A percentile compares a stretch with the other conserved stretches of the same genome.
Conservation (phyloP, 257 asterid genomes). For the Jacaranda copaia region DNA sequence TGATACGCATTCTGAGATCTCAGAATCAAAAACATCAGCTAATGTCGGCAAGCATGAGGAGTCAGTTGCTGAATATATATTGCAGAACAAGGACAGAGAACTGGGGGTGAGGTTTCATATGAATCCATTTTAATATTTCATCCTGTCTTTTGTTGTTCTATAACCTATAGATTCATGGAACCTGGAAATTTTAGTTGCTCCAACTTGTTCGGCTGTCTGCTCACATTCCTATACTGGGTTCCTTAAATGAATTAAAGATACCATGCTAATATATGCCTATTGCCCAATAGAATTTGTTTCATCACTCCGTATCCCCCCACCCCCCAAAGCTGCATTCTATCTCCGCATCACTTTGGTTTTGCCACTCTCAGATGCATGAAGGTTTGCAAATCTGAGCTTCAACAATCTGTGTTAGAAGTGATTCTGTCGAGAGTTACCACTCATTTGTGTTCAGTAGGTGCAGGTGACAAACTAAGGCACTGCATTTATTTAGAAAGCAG, state of each 20-base stretch:
- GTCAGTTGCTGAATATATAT: constrained; percentile 40
- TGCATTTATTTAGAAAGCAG: background rate
- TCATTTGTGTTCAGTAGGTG: background rate
- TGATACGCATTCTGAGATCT: constrained; percentile 32
- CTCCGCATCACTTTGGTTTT: background rate
- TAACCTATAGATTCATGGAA: constrained; percentile 33
- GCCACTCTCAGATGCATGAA: background rate
- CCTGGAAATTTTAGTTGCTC: constrained; percentile 23
- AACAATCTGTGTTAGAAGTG: constrained; percentile 9
- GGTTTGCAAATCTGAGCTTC: background rate
- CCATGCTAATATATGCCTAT: constrained; percentile 5
- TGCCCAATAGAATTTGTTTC: constrained; percentile 18
- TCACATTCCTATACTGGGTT: no score
- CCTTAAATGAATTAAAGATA: background rate
- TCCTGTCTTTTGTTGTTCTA: constrained; percentile 32
- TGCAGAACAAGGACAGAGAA: constrained; percentile 44
- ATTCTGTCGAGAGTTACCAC: constrained; percentile 25
- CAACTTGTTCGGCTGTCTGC: background rate
- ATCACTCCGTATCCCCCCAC: background rate
- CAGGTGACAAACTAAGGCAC: background rate
- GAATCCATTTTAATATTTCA: constrained; percentile 24
- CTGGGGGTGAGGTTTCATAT: constrained; percentile 54
- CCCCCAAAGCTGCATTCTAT: background rate
- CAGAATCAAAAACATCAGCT: constrained; percentile 33
- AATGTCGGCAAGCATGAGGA: constrained; percentile 37